Evolutionary conservation across 345 rosid species (phyloP).

Genomic region (Salix koriyanagi): DNA sequence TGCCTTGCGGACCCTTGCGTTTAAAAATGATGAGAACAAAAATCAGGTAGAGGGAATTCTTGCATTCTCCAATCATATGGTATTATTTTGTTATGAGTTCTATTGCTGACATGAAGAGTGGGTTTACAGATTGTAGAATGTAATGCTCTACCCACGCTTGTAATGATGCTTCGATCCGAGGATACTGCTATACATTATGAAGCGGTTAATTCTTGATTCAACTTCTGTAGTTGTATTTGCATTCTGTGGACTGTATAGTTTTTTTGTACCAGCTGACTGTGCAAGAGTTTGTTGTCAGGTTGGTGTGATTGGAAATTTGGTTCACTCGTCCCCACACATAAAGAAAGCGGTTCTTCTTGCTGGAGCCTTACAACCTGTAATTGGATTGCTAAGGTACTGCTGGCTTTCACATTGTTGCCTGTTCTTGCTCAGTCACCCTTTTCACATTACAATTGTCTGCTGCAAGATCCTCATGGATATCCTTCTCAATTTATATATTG

Average conservation of each 20-base stretch:
- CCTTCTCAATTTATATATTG: background rate
- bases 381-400: slow-evolving; percentile 58
- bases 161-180: slow-evolving; percentile 61
- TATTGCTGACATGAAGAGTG: slow-evolving; percentile 11
- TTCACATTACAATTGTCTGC: background rate
- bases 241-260: slow-evolving; percentile 1
- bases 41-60: slow-evolving; percentile 40
- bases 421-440: background rate
- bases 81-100: background rate
- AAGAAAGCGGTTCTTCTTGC: slow-evolving; percentile 65
- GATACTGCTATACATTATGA: slow-evolving; percentile 59
- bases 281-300: slow-evolving; percentile 34
- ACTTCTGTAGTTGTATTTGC: background rate
- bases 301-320: slow-evolving; percentile 73
- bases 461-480: background rate
- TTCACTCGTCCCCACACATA: slow-evolving; percentile 69
- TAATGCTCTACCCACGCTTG: slow-evolving; percentile 60
- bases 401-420: background rate
- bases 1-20: slow-evolving; percentile 67
- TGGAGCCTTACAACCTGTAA: slow-evolving; percentile 83
- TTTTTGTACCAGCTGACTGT: slow-evolving; percentile 16
- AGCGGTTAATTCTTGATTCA: slow-evolving; percentile 48
- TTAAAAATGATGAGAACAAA: slow-evolving; percentile 68
- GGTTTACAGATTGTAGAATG: slow-evolving; percentile 62
- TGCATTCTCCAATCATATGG: background rate